A percentile compares a stretch with the other conserved stretches of the same genome.
phyloP scores from a whole-genome alignment of 306 rosid species.

The Pterocarpus santalinus region DNA sequence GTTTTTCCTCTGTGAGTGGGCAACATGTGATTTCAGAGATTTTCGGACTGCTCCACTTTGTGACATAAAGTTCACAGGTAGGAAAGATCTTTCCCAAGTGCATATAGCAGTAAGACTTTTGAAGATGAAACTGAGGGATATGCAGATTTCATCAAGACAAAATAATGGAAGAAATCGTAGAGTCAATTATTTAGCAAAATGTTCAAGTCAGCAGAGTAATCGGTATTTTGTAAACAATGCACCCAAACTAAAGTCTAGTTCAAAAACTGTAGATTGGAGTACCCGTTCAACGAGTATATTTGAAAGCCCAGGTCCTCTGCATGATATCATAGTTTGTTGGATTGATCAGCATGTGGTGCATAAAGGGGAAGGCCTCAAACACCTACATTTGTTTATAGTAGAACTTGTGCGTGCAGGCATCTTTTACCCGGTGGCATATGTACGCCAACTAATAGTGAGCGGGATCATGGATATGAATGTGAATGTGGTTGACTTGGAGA shows the following conservation, averaged over 20 bases:
- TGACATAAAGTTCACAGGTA: constrained; percentile 80
- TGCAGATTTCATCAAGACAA: constrained; percentile 55
- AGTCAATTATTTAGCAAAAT: constrained; percentile 52
- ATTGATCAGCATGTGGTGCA: constrained; percentile 90
- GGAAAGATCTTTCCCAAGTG: constrained; percentile 85
- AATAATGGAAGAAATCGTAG: constrained; percentile 57
- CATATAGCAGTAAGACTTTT: constrained; percentile 75
- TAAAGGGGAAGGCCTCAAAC: constrained; percentile 78
- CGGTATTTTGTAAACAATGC: constrained; percentile 50
- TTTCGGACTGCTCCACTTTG: constrained; percentile 70
- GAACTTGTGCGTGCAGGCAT: constrained; percentile 85
- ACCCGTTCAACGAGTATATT: constrained; percentile 41
- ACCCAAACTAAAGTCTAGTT: constrained; percentile 50
- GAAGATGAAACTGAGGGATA: constrained; percentile 70
- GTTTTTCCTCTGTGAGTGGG: constrained; percentile 97
- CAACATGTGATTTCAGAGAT: constrained; percentile 92
- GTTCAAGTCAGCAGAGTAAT: constrained; percentile 58
- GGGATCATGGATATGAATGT: constrained; percentile 84
- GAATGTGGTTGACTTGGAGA: constrained; percentile 63
- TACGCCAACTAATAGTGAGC: constrained; percentile 89
- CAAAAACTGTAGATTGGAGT: constrained; percentile 53
- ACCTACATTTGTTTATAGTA: constrained; percentile 71
- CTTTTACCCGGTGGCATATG: constrained; percentile 87
- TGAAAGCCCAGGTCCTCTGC: constrained; percentile 95
- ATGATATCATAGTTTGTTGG: constrained; percentile 94